A percentile compares a stretch with the other conserved stretches of the same genome.
These are phyloP conservation scores for Daldinia bambusicola DNA, from an alignment of 495 filamentous ascomycete genomes.

Conservation along the genomic window DNA sequence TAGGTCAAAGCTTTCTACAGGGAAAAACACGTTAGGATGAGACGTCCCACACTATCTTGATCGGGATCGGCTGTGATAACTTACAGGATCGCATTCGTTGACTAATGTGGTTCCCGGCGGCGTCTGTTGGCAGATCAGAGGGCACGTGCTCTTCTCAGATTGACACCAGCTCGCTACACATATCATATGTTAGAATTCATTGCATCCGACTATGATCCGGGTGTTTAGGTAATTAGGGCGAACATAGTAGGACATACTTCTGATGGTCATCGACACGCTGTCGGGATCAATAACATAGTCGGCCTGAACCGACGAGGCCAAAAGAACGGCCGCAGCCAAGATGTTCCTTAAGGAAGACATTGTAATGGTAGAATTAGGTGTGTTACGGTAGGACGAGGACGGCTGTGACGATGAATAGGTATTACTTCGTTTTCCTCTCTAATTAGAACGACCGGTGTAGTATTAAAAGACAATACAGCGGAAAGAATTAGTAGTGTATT, in stretches of 20 bases:
- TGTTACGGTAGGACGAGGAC: conserved; percentile 22
- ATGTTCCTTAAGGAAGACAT: conserved; percentile 60
- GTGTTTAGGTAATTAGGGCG: not conserved
- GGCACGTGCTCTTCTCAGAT: conserved; percentile 73
- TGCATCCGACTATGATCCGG: not conserved
- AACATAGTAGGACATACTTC: conserved; percentile 48
- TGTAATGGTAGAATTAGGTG: conserved; percentile 33
- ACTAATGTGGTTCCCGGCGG: conserved; percentile 58
- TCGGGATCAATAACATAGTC: conserved; percentile 69
- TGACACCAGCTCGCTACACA: conserved; percentile 73
- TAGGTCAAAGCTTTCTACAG: conserved; percentile 72
- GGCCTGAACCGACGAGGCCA: conserved; percentile 53
- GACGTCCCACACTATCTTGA: not conserved
- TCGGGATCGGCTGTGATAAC: conserved; percentile 42
- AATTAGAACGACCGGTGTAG: conserved; percentile 32
- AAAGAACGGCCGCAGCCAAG: conserved; percentile 58
- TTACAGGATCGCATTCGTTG: conserved; percentile 80
- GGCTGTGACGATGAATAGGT: conserved; percentile 10
- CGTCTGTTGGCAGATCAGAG: conserved; percentile 80
- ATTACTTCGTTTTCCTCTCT: conserved; percentile 8
- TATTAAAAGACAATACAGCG: conserved; percentile 42
- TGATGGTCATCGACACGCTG: conserved; percentile 61
- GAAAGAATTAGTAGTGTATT: conserved; percentile 28
- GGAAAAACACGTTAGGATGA: conserved; percentile 29
- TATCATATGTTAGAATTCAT: conserved; percentile 41